Evolutionary conservation across 1,284 basidiomycete genomes (phyloP), one percentile per base, ranked within the genome.

Genomic region (Hortiboletus rubellus): DNA sequence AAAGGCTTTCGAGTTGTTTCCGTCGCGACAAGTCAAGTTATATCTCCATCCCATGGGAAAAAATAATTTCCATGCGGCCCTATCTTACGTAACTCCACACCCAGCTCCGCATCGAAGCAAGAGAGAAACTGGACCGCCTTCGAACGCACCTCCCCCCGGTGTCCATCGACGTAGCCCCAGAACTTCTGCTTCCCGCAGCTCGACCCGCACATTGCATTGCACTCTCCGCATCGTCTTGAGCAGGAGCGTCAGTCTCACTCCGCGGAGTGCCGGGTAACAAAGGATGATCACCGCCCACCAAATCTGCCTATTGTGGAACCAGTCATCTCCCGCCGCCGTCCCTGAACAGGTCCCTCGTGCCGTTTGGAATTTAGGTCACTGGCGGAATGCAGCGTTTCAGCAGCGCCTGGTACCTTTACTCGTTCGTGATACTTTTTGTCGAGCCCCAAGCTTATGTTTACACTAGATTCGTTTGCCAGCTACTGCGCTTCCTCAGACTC

Each of bases 31-130:
- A 57, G 50, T n/a, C 54, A 22, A 22, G 69, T 72, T 72, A 73
- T 71, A 74, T 72, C 71, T n/a, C 36, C 51, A 42, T 54, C 55
- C 41, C 64, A 67, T 73, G 72, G 62, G 70, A 70, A 70, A 69
- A 72, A 55, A 48, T 50, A 14, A 46, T 43, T 43, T 38, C n/a
- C 40, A 48, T 47, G 54, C 56, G 46, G 44, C 58, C 52, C 51
- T 22, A 6, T 41, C 12, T 68, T 64, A 64, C 57, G 61, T 68
- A 61, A 55, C 17, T 6, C 1, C 36, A 31, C 46, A 24, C 18
- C 7, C 43, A 44, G 22, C 60, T 56, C 50, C 60, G 45, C 62
- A 46, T 62, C 54, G 45, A 61, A 57, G 46, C 45, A 46, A 41
- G 17, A 52, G 53, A 40, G n/a, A 43, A 22, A 37, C 12, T 15